A percentile compares a stretch with the other conserved stretches of the same genome.
phyloP scores from a whole-genome alignment of 2,329 filamentous ascomycete genomes.

The Harringtonia lauricola region DNA sequence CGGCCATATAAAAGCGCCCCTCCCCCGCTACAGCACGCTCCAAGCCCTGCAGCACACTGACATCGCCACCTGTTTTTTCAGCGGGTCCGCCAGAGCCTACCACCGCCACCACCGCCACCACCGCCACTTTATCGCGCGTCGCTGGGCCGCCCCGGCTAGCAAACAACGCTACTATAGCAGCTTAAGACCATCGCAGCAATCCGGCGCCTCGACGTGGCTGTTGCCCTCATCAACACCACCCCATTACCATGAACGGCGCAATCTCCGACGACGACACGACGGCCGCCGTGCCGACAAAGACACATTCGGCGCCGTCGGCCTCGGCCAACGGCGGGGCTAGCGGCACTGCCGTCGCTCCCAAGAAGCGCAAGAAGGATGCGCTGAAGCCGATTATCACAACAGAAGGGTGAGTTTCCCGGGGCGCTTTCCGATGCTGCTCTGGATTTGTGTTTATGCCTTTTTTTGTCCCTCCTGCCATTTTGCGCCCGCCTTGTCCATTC shows the following conservation, averaged over 20 bases:
- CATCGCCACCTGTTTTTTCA: too few species aligned
- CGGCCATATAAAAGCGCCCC: too few species aligned
- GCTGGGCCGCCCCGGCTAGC: too few species aligned
- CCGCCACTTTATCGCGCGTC: too few species aligned
- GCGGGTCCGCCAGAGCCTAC: too few species aligned
- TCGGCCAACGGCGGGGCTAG: constrained; percentile 2
- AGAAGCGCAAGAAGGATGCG: constrained; percentile 66
- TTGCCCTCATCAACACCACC: not conserved
- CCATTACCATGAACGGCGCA: constrained; percentile 11
- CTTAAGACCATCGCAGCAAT: not conserved
- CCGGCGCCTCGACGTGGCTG: too few species aligned
- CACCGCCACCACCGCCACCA: too few species aligned
- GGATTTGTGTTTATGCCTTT: not conserved
- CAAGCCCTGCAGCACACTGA: too few species aligned
- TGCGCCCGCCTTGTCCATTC: too few species aligned
- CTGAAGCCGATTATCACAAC: constrained; percentile 68
- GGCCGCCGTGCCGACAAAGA: constrained; percentile 1
- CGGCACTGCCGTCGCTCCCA: constrained; percentile 18
- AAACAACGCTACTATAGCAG: not conserved
- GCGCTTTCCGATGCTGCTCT: not conserved
- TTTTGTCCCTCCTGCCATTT: not conserved
- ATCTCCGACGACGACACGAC: constrained; percentile 5
- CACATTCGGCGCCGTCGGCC: constrained; percentile 3
- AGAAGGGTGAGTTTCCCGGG: constrained; percentile 16
- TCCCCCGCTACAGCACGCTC: too few species aligned